Evolutionary conservation across 164 flowering plant genomes (phyloP).

Genomic region (Vitis cinerea): DNA sequence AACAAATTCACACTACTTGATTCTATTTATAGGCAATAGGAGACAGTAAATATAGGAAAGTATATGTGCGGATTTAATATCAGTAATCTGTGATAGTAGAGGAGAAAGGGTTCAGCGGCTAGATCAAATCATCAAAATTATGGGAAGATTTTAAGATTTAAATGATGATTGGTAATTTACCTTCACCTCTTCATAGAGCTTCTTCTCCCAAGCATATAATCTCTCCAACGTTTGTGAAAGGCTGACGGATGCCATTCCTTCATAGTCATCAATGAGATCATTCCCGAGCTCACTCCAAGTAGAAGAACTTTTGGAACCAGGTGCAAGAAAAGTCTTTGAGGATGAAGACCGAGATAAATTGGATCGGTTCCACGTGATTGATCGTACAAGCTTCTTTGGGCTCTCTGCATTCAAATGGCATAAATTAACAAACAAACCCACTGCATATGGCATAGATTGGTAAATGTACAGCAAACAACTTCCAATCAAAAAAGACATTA

Average conservation of each 20-base stretch:
- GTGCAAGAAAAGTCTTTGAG: conserved; percentile 17
- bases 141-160: background rate
- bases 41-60: too few relatives aligned
- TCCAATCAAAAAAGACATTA: background rate
- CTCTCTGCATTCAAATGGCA: conserved; percentile 12
- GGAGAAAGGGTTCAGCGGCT: too few relatives aligned
- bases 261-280: conserved; percentile 8
- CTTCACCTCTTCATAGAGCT: conserved; percentile 25
- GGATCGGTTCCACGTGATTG: conserved; percentile 9
- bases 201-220: conserved; percentile 22
- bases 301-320: conserved; percentile 17
- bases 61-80: too few relatives aligned
- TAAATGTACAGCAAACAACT: background rate
- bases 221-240: conserved; percentile 16
- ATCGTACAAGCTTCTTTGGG: conserved; percentile 11
- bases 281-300: conserved; percentile 6
- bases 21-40: too few relatives aligned
- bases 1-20: too few relatives aligned
- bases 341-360: conserved; percentile 14
- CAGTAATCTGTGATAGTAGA: too few relatives aligned
- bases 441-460: background rate
- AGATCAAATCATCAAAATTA: background rate
- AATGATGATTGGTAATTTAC: conserved; percentile 7
- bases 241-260: conserved; percentile 21
- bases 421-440: background rate